Evolutionary conservation across 805 yeast species (phyloP), one percentile per base, ranked within the genome.

Genomic region (Saccharomycopsis sp.): DNA sequence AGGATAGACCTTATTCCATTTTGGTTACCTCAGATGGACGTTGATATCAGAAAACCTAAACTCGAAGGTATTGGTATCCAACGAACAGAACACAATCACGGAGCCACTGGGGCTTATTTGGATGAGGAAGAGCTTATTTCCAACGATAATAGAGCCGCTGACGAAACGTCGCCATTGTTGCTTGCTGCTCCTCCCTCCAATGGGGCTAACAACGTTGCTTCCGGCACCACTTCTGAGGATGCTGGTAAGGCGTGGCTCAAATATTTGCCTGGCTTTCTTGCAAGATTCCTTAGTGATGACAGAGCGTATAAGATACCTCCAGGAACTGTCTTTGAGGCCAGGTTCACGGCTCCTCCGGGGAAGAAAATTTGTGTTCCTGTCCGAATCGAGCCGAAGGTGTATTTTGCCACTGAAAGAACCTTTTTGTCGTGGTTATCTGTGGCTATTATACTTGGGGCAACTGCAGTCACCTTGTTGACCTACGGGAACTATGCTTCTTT

Each of bases 331-430:
- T 86, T 83, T 66, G 84, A 81, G 61, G 68, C 81, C 2, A 71
- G 74, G 57, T 78, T 85, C 62, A 73, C 71, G 60, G 87, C 94
- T 9, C 98, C 99, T 21, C 83, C 87, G 48, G 99, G 98, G 1
- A 91, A 91, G 71, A 79, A 80, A 51, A 89, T 94, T 59, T 83
- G 91, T 67, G 94, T 94, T 7, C 99, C 98, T 1, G 95, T 94
- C 44, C 82, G 99, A 67, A 91, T 94, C 41, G 99, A 94, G 73
- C 99, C 99, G 59, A 94, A 94, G 74, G 99, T 94, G n/a, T 94
- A 94, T 70, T 94, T 94, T 72, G 99, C 99, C 4, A 90, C 96
- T 23, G 99, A 94, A 72, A 83, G 99, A 74, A 94, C 99, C 0
- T 92, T 85, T 68, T 77, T 94, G 62, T 82, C 95, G 47, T 94